Evolutionary conservation across 495 filamentous ascomycete genomes (phyloP), one percentile per base, ranked within the genome.

Genomic region (Trichoderma virens): DNA sequence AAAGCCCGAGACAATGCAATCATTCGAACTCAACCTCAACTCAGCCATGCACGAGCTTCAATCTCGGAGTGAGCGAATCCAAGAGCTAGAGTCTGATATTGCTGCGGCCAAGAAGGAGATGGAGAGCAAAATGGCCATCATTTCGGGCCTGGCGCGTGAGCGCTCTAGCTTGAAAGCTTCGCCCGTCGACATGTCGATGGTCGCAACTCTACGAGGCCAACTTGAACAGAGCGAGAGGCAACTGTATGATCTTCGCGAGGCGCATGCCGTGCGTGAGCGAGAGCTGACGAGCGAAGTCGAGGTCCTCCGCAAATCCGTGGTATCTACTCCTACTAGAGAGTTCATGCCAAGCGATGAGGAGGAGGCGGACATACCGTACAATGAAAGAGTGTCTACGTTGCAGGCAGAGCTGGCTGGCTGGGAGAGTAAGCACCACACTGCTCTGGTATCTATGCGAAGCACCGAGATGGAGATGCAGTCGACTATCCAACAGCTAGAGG

Each of bases 111-210:
- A 90, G 78, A 94, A 90, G 74, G 95, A 97, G 72, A 96, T 98
- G 90, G 95, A 98, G 66, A 85, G 82, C 63, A 98, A 98, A 82
- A 89, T 90, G 76, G 88, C 88, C 27, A 92, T 98, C 69, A 97
- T 98, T 65, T 90, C 92, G 20, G 94, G 94, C 6, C 83, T 98
- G 38, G 95, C 95, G 20, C 85, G 93, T 45, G 94, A 98, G 72
- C 82, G 94, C 68, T 91, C 91, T 2, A 92, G 90, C 73, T 84
- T 97, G 76, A 91, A 92, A 71, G 85, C 86, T 2, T 90, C 91
- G 13, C 90, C 92, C 16, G 88, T 97, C 73, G 94, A 98, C 69
- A 95, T 96, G 75, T 92, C 90, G 6, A 85, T 96, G 61, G 89
- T 98, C n/a, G 85, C 90, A 18, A 86, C 86, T 16, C 85, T 98